Conservation (phyloP, 306 rosid genomes). For the Argentina anserina region DNA sequence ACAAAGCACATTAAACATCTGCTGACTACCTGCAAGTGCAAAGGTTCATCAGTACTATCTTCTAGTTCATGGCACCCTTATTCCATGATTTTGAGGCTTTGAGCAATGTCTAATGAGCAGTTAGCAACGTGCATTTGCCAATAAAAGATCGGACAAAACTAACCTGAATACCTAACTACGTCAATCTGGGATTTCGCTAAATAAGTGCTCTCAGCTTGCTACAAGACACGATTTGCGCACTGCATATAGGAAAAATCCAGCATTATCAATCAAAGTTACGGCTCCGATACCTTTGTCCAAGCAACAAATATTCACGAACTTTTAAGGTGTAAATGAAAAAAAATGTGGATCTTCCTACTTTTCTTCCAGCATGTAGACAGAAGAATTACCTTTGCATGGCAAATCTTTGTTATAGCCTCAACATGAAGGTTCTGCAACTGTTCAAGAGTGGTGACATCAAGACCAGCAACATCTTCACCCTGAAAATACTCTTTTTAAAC, state of each 20-base stretch:
- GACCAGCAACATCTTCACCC: constrained; percentile 61
- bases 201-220: constrained; percentile 25
- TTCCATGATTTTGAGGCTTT: not conserved
- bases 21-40: constrained; percentile 25
- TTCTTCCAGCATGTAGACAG: not conserved
- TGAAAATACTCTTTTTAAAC: constrained; percentile 22
- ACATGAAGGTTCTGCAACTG: constrained; percentile 75
- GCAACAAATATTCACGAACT: not conserved
- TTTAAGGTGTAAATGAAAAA: not conserved
- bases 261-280: constrained; percentile 2
- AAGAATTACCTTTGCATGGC: constrained; percentile 62
- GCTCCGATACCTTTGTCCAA: not conserved
- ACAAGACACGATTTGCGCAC: constrained; percentile 42
- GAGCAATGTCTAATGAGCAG: not conserved
- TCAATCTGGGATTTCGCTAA: not conserved
- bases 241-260: constrained; percentile 30
- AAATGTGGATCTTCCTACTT: not conserved
- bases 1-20: constrained; percentile 14
- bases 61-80: not conserved
- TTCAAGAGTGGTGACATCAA: constrained; percentile 59
- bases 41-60: not conserved
- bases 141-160: constrained; percentile 11
- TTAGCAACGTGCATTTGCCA: not conserved
- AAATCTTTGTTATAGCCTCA: constrained; percentile 69
- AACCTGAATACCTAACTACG: constrained; percentile 15